Conservation (phyloP, 768 basidiomycete species). For the Thelephora aurantiotincta region DNA sequence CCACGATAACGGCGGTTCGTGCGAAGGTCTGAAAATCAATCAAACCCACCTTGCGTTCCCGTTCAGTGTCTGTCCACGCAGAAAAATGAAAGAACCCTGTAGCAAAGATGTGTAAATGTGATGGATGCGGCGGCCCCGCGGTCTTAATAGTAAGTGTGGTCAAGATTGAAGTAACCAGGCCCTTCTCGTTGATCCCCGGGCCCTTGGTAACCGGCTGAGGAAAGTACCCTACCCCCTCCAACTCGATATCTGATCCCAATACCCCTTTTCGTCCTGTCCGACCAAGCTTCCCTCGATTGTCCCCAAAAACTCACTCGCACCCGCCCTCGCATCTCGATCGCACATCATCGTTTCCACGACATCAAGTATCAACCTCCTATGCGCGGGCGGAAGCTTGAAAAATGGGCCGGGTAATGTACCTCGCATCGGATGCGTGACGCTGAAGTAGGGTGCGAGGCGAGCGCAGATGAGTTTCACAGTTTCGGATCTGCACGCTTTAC, state of each 20-base stretch:
- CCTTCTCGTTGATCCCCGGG: no score
- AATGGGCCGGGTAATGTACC: slow-evolving; percentile 72
- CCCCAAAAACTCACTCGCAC: slow-evolving; percentile 6
- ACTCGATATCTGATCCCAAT: slow-evolving; percentile 8
- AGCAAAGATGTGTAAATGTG: no score
- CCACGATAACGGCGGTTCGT: no score
- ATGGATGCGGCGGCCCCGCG: no score
- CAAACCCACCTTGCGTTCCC: no score
- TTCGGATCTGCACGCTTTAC: slow-evolving; percentile 18
- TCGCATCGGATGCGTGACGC: slow-evolving; percentile 56
- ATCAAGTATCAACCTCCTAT: slow-evolving; percentile 52
- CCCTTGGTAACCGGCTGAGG: no score
- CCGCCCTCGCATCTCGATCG: slow-evolving; percentile 1
- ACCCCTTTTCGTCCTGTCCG: slow-evolving; percentile 9
- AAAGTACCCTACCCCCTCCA: neutral
- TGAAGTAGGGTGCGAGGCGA: slow-evolving; percentile 70
- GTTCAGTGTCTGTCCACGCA: no score
- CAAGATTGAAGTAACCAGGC: no score
- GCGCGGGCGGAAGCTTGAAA: slow-evolving; percentile 36
- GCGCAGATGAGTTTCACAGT: slow-evolving; percentile 34
- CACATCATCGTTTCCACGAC: slow-evolving; percentile 27
- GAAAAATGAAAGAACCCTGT: no score
- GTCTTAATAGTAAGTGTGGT: no score
- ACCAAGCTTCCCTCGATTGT: slow-evolving; percentile 11
- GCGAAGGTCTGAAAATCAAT: no score